These are phyloP conservation scores for Erythrobasidium hasegawianum DNA, from an alignment of 1,284 basidiomycete genomes.

Conservation along the genomic window DNA sequence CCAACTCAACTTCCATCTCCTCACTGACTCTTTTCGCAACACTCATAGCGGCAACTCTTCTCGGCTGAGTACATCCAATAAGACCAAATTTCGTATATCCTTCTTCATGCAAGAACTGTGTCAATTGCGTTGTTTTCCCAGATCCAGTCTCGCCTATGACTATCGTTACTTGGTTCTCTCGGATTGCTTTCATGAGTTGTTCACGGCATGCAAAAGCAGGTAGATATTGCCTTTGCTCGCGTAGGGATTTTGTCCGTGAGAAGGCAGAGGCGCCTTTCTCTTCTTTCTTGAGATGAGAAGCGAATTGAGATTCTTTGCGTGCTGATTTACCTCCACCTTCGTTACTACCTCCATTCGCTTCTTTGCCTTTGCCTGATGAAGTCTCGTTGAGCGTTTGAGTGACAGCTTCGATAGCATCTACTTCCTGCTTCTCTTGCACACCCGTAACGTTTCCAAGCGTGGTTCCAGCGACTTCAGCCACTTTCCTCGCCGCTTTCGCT, in stretches of 20 bases:
- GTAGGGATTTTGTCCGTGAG: constrained; percentile 74
- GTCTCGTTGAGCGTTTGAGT: constrained; percentile 2
- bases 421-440: constrained; percentile 88
- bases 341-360: constrained; percentile 52
- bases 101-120: constrained; percentile 91
- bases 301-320: constrained; percentile 84
- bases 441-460: constrained; percentile 95
- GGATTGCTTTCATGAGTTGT: constrained; percentile 79
- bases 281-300: constrained; percentile 69
- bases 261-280: constrained; percentile 70
- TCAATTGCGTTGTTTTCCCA: constrained; percentile 88
- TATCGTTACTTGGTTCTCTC: constrained; percentile 94
- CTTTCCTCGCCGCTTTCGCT: constrained; percentile 84
- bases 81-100: constrained; percentile 85
- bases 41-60: constrained; percentile 97
- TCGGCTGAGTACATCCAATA: constrained; percentile 92
- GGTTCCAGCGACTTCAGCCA: constrained; percentile 87
- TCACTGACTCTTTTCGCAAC: constrained; percentile 98
- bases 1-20: constrained; percentile 76
- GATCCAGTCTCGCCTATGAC: constrained; percentile 95
- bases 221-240: constrained; percentile 92
- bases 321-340: constrained; percentile 57
- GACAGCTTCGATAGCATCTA: constrained; percentile 44
- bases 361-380: constrained; percentile 48
- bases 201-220: constrained; percentile 98